These are phyloP conservation scores for Ogataea ramenticola DNA, from an alignment of 805 yeast genomes.

Conservation along the genomic window DNA sequence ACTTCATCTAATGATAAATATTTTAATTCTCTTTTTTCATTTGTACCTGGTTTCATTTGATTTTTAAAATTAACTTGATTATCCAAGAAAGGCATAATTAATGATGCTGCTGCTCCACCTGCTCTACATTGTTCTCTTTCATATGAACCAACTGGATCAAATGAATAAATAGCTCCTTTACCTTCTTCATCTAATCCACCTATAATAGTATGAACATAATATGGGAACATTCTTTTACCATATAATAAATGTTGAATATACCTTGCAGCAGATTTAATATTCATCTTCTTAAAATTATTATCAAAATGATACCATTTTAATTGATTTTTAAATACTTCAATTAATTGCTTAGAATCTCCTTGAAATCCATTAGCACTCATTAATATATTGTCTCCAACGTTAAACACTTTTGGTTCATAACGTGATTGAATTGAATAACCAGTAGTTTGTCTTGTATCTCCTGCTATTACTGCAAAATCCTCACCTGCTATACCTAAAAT, in stretches of 20 bases:
- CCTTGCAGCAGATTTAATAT: slow-evolving; percentile 75
- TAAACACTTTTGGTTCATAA: slow-evolving; percentile 82
- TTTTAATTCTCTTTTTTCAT: slow-evolving; percentile 52
- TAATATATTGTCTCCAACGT: slow-evolving; percentile 80
- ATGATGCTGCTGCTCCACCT: slow-evolving; percentile 94
- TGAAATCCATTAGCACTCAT: slow-evolving; percentile 94
- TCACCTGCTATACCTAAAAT: slow-evolving; percentile 96
- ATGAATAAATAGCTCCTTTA: slow-evolving; percentile 90
- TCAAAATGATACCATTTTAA: slow-evolving; percentile 91
- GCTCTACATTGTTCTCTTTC: slow-evolving; percentile 97
- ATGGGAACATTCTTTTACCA: slow-evolving; percentile 93
- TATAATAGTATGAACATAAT: slow-evolving; percentile 88
- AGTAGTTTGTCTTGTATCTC: slow-evolving; percentile 94
- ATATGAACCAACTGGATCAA: slow-evolving; percentile 96
- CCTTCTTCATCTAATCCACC: slow-evolving; percentile 93
- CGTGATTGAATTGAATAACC: slow-evolving; percentile 93
- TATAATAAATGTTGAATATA: slow-evolving; percentile 83
- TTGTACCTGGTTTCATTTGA: slow-evolving; percentile 74
- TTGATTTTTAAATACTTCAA: slow-evolving; percentile 62
- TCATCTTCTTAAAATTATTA: slow-evolving; percentile 59
- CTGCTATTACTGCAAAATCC: slow-evolving; percentile 94
- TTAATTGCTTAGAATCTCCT: slow-evolving; percentile 87
- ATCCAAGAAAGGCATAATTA: slow-evolving; percentile 96
- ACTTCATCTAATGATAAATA: slow-evolving; percentile 80
- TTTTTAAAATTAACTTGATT: slow-evolving; percentile 95